Evolutionary conservation across 2,329 filamentous ascomycete genomes (phyloP).

Genomic region (Scorias spongiosa): DNA sequence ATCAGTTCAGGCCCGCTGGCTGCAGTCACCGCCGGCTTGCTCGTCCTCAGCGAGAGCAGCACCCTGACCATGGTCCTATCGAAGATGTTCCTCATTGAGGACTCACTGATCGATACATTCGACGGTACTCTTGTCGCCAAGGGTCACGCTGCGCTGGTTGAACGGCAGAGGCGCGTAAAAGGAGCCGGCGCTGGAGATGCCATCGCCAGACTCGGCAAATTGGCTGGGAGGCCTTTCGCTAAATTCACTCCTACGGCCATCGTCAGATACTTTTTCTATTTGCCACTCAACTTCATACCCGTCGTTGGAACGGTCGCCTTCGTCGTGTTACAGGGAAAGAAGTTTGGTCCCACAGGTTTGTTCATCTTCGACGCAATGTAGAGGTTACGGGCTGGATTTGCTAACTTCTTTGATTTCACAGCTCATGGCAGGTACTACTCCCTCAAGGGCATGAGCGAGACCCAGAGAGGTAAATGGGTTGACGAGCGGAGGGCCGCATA

Average conservation of each 20-base stretch:
- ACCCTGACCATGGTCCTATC: constrained; percentile 39
- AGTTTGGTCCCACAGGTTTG: constrained; percentile 31
- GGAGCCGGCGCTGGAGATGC: constrained; percentile 32
- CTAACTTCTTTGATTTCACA: neutral
- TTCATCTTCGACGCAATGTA: no score
- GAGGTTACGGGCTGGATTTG: no score
- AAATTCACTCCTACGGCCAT: constrained; percentile 43
- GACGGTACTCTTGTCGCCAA: constrained; percentile 51
- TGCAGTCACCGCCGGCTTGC: constrained; percentile 54
- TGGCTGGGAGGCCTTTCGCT: constrained; percentile 39
- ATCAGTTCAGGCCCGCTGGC: constrained; percentile 75
- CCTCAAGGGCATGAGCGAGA: constrained; percentile 64
- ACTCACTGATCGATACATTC: constrained; percentile 76
- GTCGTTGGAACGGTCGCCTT: constrained; percentile 74
- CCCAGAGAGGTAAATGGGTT: constrained; percentile 53
- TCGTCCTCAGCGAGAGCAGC: constrained; percentile 41
- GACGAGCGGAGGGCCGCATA: constrained; percentile 59
- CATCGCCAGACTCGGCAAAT: constrained; percentile 41
- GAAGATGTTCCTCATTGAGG: constrained; percentile 61
- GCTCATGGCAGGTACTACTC: constrained; percentile 65
- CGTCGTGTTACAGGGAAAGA: constrained; percentile 51
- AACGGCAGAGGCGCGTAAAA: constrained; percentile 59
- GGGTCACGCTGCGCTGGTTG: constrained; percentile 47
- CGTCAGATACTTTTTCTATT: constrained; percentile 66
- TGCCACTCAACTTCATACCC: constrained; percentile 87